phyloP scores from a whole-genome alignment of 83 land plant species.

The Picea engelmannii region DNA sequence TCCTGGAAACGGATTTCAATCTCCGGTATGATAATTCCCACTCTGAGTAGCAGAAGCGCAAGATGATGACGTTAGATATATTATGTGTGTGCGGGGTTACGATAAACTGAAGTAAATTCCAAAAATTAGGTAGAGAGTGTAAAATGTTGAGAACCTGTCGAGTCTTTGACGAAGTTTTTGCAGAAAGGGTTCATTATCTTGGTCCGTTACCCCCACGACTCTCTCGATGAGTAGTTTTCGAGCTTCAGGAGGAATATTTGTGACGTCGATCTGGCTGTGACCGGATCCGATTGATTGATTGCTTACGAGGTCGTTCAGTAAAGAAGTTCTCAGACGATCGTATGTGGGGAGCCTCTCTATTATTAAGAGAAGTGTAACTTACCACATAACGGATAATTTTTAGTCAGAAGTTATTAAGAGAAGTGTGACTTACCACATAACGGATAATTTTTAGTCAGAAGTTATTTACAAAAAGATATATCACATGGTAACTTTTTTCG shows the following conservation, averaged over 20 bases:
- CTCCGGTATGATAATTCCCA: background rate
- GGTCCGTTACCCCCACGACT: background rate
- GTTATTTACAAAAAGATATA: no score
- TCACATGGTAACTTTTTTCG: no score
- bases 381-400: no score
- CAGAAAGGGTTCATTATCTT: constrained; percentile 4
- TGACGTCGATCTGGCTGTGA: background rate
- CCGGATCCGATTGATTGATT: background rate
- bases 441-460: no score
- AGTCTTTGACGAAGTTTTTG: background rate
- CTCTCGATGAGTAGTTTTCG: background rate
- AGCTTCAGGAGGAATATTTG: background rate
- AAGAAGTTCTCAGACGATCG: constrained; percentile 26
- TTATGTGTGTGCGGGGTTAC: no score
- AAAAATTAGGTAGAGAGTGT: no score
- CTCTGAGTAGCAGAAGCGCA: background rate
- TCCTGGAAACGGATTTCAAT: constrained; percentile 1
- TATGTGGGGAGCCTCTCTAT: constrained; percentile 38
- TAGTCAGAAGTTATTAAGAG: no score
- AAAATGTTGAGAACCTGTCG: background rate
- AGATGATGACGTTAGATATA: no score
- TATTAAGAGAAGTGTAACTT: no score
- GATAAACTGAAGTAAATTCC: no score
- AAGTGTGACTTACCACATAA: no score
- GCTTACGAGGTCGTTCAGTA: constrained; percentile 9